Evolutionary conservation across 2,329 filamentous ascomycete species (phyloP).

Genomic region (Ophiocordyceps camponoti-floridani): DNA sequence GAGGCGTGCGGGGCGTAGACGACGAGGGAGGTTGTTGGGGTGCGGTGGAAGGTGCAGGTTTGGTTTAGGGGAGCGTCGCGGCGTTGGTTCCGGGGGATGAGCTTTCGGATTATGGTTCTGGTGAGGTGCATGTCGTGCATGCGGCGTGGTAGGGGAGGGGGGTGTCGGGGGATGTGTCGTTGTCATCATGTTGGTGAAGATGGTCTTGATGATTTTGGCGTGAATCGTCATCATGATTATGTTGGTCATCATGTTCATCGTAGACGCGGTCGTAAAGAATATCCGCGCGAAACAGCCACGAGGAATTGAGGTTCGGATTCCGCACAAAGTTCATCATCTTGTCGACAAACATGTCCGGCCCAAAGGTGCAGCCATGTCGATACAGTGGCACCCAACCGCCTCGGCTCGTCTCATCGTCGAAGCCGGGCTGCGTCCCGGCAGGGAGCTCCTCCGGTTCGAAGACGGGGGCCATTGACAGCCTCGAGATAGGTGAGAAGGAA

Average conservation of each 20-base stretch:
- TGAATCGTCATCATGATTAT: not conserved
- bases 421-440: constrained; percentile 8
- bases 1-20: constrained; percentile 62
- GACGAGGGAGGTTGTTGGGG: constrained; percentile 22
- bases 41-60: constrained; percentile 56
- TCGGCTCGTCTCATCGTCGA: constrained; percentile 8
- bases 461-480: not conserved
- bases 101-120: constrained; percentile 52
- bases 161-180: too few species aligned
- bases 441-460: constrained; percentile 13
- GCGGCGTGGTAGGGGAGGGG: constrained; percentile 2
- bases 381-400: constrained; percentile 34
- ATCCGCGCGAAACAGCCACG: constrained; percentile 62
- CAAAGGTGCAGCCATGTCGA: constrained; percentile 41
- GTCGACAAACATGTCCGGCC: constrained; percentile 40
- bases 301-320: constrained; percentile 67
- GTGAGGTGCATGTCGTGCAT: constrained; percentile 20
- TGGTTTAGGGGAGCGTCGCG: constrained; percentile 63
- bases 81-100: constrained; percentile 68
- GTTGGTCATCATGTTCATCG: constrained; percentile 4
- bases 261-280: constrained; percentile 29
- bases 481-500: not conserved
- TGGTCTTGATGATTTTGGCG: too few species aligned
- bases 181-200: too few species aligned
- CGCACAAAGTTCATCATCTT: constrained; percentile 59